These are phyloP conservation scores for Flaveria brownii DNA, from an alignment of 129 eudicot species.

Conservation along the genomic window DNA sequence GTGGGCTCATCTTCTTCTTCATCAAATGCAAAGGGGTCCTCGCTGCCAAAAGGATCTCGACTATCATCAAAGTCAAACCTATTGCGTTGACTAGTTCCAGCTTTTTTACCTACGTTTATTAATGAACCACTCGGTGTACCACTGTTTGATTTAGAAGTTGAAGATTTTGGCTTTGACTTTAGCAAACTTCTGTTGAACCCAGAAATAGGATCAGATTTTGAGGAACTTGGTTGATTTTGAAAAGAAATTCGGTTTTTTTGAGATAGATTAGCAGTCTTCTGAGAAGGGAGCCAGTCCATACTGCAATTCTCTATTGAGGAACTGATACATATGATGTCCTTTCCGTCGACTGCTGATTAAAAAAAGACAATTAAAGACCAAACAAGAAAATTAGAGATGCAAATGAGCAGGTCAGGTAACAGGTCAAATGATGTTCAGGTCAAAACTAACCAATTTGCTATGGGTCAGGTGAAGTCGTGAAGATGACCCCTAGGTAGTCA, in stretches of 20 bases:
- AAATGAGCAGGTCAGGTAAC: neutral
- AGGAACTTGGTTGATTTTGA: constrained; percentile 36
- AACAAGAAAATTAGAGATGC: constrained; percentile 6
- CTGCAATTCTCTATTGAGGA: constrained; percentile 52
- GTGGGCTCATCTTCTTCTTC: constrained; percentile 69
- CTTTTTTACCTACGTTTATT: constrained; percentile 31
- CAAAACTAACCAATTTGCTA: neutral
- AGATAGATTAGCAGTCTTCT: constrained; percentile 30
- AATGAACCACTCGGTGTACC: constrained; percentile 31
- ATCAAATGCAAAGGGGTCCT: constrained; percentile 88
- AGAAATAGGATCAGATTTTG: constrained; percentile 32
- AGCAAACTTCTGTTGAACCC: constrained; percentile 36
- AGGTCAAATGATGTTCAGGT: neutral
- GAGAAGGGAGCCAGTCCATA: constrained; percentile 44
- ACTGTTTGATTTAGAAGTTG: constrained; percentile 49
- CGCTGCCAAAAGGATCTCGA: constrained; percentile 67
- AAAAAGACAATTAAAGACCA: neutral
- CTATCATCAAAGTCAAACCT: constrained; percentile 49
- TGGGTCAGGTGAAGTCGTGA: neutral
- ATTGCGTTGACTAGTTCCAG: constrained; percentile 27
- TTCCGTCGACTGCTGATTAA: constrained; percentile 43
- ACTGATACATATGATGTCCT: constrained; percentile 40
- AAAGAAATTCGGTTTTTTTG: constrained; percentile 36
- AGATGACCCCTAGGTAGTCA: neutral
- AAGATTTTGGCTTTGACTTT: constrained; percentile 48